Conservation (phyloP, 2,329 filamentous ascomycete genomes). For the Neofusicoccum parvum region DNA sequence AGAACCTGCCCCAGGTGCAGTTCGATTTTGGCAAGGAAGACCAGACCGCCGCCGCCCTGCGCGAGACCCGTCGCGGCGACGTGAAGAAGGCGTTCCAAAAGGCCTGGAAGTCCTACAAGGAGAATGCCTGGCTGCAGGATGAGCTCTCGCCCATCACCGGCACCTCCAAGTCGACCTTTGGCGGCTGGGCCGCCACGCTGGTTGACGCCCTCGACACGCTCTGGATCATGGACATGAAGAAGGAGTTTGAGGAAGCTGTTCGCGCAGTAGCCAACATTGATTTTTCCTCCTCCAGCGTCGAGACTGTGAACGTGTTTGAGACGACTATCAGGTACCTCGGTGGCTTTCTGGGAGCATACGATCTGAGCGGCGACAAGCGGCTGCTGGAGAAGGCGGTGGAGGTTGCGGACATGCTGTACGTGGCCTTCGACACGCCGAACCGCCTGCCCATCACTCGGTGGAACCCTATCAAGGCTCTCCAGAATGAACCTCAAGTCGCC, state of each 20-base stretch:
- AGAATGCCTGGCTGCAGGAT: slow-evolving; percentile 52
- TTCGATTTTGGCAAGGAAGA: slow-evolving; percentile 43
- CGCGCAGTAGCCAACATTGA: slow-evolving; percentile 47
- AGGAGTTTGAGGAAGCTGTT: slow-evolving; percentile 51
- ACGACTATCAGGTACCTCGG: slow-evolving; percentile 78
- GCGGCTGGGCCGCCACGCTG: slow-evolving; percentile 51
- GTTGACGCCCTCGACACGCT: slow-evolving; percentile 51
- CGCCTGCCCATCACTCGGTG: slow-evolving; percentile 71
- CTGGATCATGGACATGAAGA: slow-evolving; percentile 51
- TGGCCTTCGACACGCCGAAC: slow-evolving; percentile 88
- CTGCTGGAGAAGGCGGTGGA: slow-evolving; percentile 78
- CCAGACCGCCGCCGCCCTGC: slow-evolving; percentile 33
- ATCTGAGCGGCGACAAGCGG: slow-evolving; percentile 74
- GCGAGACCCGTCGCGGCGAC: slow-evolving; percentile 36
- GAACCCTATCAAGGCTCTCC: slow-evolving; percentile 43
- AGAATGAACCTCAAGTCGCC: slow-evolving; percentile 42
- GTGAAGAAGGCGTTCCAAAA: slow-evolving; percentile 48
- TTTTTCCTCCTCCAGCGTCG: slow-evolving; percentile 41
- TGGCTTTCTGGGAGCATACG: slow-evolving; percentile 81
- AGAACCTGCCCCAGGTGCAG: slow-evolving; percentile 46
- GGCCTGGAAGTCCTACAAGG: slow-evolving; percentile 48
- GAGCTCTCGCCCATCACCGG: slow-evolving; percentile 50
- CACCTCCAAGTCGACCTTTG: slow-evolving; percentile 44
- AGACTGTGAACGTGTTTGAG: slow-evolving; percentile 52
- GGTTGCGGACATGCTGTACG: slow-evolving; percentile 78